Evolutionary conservation across 148 eudicot genomes (phyloP), one percentile per base, ranked within the genome.

Genomic region (Silene latifolia): DNA sequence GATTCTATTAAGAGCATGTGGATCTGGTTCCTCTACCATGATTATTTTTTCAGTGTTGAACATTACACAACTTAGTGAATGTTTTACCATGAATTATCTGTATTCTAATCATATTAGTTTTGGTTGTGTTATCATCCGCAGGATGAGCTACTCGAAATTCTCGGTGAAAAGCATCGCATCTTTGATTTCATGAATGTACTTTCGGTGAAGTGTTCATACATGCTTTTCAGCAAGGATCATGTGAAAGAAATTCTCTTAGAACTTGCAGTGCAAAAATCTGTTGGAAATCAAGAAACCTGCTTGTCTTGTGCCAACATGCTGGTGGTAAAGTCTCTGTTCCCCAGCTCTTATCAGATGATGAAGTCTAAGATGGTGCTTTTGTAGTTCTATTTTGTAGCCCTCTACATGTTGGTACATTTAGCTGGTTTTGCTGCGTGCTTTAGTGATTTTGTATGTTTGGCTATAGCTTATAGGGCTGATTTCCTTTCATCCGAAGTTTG

Each of bases 201-300:
- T 46, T 89, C 93, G 51, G 79, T 89, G 72, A 95, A 95, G 84
- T 92, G 99, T 81, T 90, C 99, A 27, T 86, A 92, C 81, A 65
- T 89, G 74, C 87, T 95, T 75, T 95, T 92, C 83, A 86, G 86
- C 87, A 95, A 92, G 89, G 99, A 95, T 78, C 92, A 89, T 73
- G 93, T 90, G 47, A 95, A 88, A 82, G 98, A 92, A 85, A 79
- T 92, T 75, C 82, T 95, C 71, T 71, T 75, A 62, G 93, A 86
- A 81, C 82, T 85, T 61, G 87, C 85, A 42, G 51, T 69, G 20
- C 92, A 85, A 69, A 90, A 90, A 83, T 84, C 92, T 75, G 80
- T 85, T 77, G 94, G 78, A 78, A 77, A 72, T 71, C 75, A 85
- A 44, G 80, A 90, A 71, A 71, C 77, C 67, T 86, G 87, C 80